Evolutionary conservation across 441 rosid species (phyloP).

Genomic region (Croton setiger): DNA sequence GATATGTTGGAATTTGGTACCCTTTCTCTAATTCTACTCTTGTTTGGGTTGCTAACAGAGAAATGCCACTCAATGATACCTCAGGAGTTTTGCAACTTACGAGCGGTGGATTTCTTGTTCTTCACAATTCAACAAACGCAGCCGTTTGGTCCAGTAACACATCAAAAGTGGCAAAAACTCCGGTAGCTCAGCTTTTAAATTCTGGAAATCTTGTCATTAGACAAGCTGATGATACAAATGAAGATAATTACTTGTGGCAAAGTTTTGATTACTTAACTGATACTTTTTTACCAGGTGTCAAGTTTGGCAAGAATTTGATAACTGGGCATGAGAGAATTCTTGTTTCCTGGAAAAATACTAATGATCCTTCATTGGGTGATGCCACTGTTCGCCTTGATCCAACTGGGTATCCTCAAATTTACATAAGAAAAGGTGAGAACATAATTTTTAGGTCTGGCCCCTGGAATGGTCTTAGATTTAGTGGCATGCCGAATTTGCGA

Average conservation of each 20-base stretch:
- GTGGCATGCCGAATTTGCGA: conserved; percentile 56
- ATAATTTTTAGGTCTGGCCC: conserved; percentile 53
- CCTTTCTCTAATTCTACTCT: conserved; percentile 27
- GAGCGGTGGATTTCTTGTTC: conserved; percentile 32
- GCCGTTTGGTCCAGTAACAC: conserved; percentile 40
- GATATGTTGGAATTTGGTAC: conserved; percentile 39
- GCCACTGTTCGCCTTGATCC: conserved; percentile 30
- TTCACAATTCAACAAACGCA: conserved; percentile 31
- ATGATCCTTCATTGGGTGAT: conserved; percentile 70
- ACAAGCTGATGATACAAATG: conserved; percentile 17
- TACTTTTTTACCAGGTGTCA: conserved; percentile 58
- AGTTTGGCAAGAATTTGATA: conserved; percentile 37
- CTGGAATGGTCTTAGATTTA: conserved; percentile 65
- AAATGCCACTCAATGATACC: conserved; percentile 30
- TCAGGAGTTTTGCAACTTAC: conserved; percentile 23
- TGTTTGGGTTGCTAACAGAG: conserved; percentile 83
- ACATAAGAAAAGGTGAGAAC: conserved; percentile 15
- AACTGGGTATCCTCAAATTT: conserved; percentile 33
- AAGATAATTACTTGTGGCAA: conserved; percentile 45
- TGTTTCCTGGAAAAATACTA: conserved; percentile 57
- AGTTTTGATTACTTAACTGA: conserved; percentile 65
- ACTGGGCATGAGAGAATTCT: conserved; percentile 48
- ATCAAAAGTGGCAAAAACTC: conserved; percentile 21
- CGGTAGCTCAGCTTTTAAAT: conserved; percentile 32
- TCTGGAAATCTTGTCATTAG: conserved; percentile 49